Evolutionary conservation across 2,329 filamentous ascomycete species (phyloP).

Genomic region (Botrytis aclada): DNA sequence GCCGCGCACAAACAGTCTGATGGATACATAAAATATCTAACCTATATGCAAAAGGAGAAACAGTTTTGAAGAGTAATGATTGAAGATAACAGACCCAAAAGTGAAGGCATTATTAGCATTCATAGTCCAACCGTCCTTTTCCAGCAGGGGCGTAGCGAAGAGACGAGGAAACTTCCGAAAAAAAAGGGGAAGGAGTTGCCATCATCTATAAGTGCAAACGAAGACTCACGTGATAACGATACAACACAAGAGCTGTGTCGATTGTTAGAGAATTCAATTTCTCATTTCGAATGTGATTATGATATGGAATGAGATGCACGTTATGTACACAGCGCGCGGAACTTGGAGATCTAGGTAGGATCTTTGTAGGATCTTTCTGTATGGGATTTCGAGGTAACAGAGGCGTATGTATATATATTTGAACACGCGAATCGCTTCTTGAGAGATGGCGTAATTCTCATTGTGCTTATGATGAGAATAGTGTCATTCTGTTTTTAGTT

Average conservation of each 20-base stretch:
- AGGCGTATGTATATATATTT: neutral
- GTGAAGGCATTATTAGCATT: neutral
- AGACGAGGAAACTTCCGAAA: no score
- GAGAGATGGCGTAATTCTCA: no score
- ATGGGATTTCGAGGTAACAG: neutral
- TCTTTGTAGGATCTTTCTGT: neutral
- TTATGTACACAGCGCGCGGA: neutral
- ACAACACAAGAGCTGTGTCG: neutral
- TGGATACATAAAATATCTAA: no score
- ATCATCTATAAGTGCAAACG: neutral
- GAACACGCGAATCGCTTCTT: neutral
- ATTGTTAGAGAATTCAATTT: neutral
- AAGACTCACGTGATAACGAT: neutral
- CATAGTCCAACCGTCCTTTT: neutral
- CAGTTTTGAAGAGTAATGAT: neutral
- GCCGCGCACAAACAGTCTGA: neutral
- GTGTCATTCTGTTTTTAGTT: no score
- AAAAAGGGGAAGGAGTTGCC: neutral
- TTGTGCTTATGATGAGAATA: no score
- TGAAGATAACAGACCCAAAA: neutral
- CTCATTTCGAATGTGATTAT: neutral
- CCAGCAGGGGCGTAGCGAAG: neutral
- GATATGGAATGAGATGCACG: neutral
- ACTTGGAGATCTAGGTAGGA: neutral
- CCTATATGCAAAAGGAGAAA: neutral